Evolutionary conservation across 2,329 filamentous ascomycete species (phyloP), one percentile per base, ranked within the genome.

Genomic region (Xylaria sp.): DNA sequence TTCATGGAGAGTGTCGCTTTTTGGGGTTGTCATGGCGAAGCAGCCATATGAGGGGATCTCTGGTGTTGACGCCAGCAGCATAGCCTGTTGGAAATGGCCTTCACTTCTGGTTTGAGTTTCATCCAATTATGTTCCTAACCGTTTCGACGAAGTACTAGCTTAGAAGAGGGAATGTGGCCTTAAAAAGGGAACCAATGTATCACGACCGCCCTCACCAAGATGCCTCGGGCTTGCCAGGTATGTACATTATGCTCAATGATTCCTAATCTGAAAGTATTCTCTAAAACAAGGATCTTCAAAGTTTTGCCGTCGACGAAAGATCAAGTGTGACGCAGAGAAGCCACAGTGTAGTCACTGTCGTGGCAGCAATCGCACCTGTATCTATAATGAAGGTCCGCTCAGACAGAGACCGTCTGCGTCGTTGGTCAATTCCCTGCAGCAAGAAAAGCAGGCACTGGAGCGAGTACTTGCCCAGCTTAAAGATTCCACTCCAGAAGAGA

Each of bases 281-380:
- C 46, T 50, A 50, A 50, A 4, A 12, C 6, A 12, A 25, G 9
- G 9, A 25, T 50, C 3, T 50, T n/a, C 10, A 50, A 50, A 50
- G 46, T 50, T 50, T 50, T 50, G 46, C 23, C 46, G 46, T 23
- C 46, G 46, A 50, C 46, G 46, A 50, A 50, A 50, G 12, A 50
- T 50, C 20, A 50, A 23, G 23, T 50, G 46, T 50, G 46, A 50
- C 13, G 46, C 20, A 23, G 46, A 25, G 20, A 50, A 23, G 12
- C 46, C 46, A 12, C 46, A 50, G 23, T 50, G 46, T 20, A 50
- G 46, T 9, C 46, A 50, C 12, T 50, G 46, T 50, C 46, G 20
- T 10, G 23, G 46, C 46, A 23, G 46, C 13, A 50, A 50, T 50
- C 46, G 46, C 10, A 25, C 20, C 9, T 50, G 46, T 13, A 13